phyloP scores from a whole-genome alignment of 371 early-diverging fungal genomes.

The Mucor plumbeus region DNA sequence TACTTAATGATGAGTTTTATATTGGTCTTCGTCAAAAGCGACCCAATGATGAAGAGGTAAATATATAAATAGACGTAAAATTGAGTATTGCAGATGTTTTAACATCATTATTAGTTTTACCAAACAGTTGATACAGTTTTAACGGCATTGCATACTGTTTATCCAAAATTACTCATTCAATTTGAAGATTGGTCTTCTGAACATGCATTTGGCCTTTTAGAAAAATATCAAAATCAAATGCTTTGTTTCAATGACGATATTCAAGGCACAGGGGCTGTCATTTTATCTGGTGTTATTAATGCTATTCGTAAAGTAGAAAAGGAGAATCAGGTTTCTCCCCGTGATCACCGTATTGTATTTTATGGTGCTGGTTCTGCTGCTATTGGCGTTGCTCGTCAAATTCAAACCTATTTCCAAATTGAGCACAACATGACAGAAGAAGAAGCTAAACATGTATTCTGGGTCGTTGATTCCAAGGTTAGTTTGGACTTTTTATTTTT shows the following conservation, averaged over 20 bases:
- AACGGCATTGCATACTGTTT: conserved; percentile 66
- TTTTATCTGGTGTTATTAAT: conserved; percentile 90
- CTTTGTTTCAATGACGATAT: conserved; percentile 80
- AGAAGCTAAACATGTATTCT: conserved; percentile 80
- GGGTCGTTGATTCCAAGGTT: conserved; percentile 83
- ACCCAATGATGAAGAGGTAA: conserved; percentile 50
- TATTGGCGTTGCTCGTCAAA: conserved; percentile 89
- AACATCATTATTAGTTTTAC: conserved; percentile 59
- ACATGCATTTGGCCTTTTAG: conserved; percentile 79
- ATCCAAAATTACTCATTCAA: conserved; percentile 85
- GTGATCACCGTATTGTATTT: conserved; percentile 87
- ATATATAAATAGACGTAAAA: background rate
- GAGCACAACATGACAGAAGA: conserved; percentile 74
- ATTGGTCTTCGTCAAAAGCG: conserved; percentile 73
- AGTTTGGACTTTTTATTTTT: background rate
- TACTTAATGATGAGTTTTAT: conserved; percentile 86
- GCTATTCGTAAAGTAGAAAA: conserved; percentile 69
- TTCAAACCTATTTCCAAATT: conserved; percentile 76
- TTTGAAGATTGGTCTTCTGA: conserved; percentile 95
- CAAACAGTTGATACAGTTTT: conserved; percentile 82
- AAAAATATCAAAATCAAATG: conserved; percentile 68
- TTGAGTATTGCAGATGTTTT: too few species aligned
- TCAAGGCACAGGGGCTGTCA: conserved; percentile 89
- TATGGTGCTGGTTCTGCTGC: conserved; percentile 92
- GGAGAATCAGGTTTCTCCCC: conserved; percentile 62